Evolutionary conservation across 371 early-diverging fungal species (phyloP).

Genomic region (Entomophthora muscae): DNA sequence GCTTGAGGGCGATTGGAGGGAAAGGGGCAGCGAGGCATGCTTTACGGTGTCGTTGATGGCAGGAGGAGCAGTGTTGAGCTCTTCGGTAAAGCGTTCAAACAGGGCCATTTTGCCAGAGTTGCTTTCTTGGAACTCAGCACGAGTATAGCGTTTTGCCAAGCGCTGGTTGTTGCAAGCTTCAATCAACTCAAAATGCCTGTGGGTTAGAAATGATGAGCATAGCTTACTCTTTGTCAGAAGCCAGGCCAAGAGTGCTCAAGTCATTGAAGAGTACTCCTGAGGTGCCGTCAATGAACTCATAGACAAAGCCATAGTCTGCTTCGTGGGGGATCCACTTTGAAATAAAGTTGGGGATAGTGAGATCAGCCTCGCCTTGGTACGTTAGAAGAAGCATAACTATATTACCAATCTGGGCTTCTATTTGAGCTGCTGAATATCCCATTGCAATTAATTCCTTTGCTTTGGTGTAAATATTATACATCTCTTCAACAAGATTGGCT

Average conservation of each 20-base stretch:
- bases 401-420: not conserved
- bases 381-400: not conserved
- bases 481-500: not conserved
- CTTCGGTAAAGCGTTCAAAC: not conserved
- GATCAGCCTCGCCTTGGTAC: not conserved
- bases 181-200: not conserved
- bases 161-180: not conserved
- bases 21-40: not conserved
- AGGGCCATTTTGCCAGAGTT: not conserved
- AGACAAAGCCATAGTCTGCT: slow-evolving; percentile 68
- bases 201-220: not conserved
- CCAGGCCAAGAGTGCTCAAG: slow-evolving; percentile 38
- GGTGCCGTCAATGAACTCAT: slow-evolving; percentile 57
- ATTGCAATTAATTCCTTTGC: not conserved
- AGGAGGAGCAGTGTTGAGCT: not conserved
- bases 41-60: not conserved
- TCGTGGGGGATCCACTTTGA: slow-evolving; percentile 64
- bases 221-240: slow-evolving; percentile 32
- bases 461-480: not conserved
- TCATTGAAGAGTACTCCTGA: slow-evolving; percentile 80
- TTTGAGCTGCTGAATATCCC: not conserved
- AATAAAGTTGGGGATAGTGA: slow-evolving; percentile 27
- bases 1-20: not conserved
- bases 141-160: not conserved
- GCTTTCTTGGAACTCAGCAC: not conserved